A percentile compares a stretch with the other conserved stretches of the same genome.
phyloP scores from a whole-genome alignment of 2,329 filamentous ascomycete genomes.

The Metarhizium guizhouense region DNA sequence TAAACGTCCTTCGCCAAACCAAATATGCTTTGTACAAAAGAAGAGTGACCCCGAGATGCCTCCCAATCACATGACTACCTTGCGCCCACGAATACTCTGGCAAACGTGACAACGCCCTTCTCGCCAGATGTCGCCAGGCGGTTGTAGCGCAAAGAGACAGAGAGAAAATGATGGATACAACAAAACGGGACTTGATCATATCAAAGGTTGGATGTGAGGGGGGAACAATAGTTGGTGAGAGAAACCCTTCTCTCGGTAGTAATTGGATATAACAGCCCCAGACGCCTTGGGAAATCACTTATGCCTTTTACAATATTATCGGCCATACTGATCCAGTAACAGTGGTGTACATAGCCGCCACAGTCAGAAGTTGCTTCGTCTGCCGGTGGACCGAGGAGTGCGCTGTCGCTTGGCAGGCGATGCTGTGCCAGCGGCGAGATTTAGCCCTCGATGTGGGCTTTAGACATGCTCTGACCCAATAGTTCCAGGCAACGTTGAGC shows the following conservation, averaged over 20 bases:
- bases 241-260: not conserved
- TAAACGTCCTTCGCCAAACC: constrained; percentile 18
- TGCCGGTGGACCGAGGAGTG: not conserved
- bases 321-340: not conserved
- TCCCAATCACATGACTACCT: not conserved
- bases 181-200: not conserved
- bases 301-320: not conserved
- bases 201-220: not conserved
- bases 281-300: constrained; percentile 4
- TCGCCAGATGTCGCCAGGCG: not conserved
- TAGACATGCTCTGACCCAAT: constrained; percentile 65
- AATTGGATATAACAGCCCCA: not conserved
- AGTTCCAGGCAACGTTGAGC: constrained; percentile 86
- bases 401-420: not conserved
- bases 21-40: constrained; percentile 26
- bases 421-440: not conserved
- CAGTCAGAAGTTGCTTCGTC: too few relatives aligned
- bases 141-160: not conserved
- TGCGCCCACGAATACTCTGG: not conserved
- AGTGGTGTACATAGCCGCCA: not conserved
- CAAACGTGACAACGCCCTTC: not conserved
- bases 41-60: constrained; percentile 12
- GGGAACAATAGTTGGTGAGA: not conserved
- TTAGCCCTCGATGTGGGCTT: constrained; percentile 75
- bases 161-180: not conserved